Conservation (phyloP, 2,329 filamentous ascomycete genomes). For the Corinectria fuckeliana region DNA sequence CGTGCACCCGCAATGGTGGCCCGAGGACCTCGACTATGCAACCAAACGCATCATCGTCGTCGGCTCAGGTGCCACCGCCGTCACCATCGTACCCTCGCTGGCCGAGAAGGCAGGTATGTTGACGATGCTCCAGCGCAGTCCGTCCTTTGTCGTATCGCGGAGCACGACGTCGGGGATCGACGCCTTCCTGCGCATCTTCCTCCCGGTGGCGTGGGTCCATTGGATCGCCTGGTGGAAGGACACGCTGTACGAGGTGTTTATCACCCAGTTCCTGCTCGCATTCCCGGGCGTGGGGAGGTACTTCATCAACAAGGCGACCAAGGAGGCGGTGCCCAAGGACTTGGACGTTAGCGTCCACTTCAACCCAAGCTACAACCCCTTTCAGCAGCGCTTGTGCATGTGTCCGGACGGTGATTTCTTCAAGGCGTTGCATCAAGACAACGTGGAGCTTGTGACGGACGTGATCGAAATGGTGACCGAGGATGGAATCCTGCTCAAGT, state of each 20-base stretch:
- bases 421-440: constrained; percentile 52
- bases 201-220: constrained; percentile 56
- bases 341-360: constrained; percentile 68
- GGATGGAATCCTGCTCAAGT: constrained; percentile 54
- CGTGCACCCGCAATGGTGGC: constrained; percentile 80
- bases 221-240: constrained; percentile 57
- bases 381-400: constrained; percentile 79
- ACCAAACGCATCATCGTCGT: constrained; percentile 75
- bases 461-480: constrained; percentile 58
- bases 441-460: constrained; percentile 58
- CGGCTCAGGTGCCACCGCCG: constrained; percentile 79
- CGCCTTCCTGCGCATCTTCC: constrained; percentile 46
- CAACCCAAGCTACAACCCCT: constrained; percentile 68
- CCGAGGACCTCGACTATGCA: constrained; percentile 68
- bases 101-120: constrained; percentile 69
- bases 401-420: constrained; percentile 65
- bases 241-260: constrained; percentile 53
- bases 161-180: constrained; percentile 49
- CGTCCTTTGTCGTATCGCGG: constrained; percentile 70
- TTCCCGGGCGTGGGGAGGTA: constrained; percentile 35
- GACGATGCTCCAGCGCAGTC: constrained; percentile 83
- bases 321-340: constrained; percentile 58
- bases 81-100: constrained; percentile 77
- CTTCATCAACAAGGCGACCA: constrained; percentile 51
- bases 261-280: constrained; percentile 41